These are phyloP conservation scores for Metarhizium humberi DNA, from an alignment of 2,329 filamentous ascomycete species.

Conservation along the genomic window DNA sequence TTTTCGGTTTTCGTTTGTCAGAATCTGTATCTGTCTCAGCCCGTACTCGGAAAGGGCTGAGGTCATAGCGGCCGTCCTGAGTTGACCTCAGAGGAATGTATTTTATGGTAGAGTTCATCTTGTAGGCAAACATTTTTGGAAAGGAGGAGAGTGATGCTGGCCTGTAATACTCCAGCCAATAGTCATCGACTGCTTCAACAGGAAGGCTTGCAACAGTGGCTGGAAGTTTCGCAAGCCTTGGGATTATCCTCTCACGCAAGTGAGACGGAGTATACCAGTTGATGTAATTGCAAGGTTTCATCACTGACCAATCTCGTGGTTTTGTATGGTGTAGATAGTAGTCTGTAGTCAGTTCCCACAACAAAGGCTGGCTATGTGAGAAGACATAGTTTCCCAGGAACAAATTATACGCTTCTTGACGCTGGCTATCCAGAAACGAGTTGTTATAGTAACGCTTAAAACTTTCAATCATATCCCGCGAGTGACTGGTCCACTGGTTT, in stretches of 20 bases:
- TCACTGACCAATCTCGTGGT: constrained; percentile 62
- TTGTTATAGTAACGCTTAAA: constrained; percentile 99
- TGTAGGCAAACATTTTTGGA: constrained; percentile 84
- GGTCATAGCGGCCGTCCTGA: constrained; percentile 66
- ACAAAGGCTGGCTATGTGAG: constrained; percentile 77
- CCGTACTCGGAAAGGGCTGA: constrained; percentile 81
- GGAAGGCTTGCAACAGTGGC: constrained; percentile 30
- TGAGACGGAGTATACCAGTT: constrained; percentile 75
- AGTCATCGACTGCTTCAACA: constrained; percentile 71
- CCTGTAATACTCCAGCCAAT: constrained; percentile 95
- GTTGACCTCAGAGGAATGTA: constrained; percentile 70
- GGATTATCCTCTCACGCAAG: constrained; percentile 52
- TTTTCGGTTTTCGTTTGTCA: constrained; percentile 54
- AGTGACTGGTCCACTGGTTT: constrained; percentile 97
- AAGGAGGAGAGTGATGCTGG: constrained; percentile 82
- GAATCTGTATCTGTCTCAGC: constrained; percentile 50
- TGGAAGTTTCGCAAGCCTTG: constrained; percentile 32
- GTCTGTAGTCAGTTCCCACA: constrained; percentile 92
- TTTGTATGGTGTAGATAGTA: constrained; percentile 92
- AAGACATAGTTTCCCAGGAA: constrained; percentile 97
- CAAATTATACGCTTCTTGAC: constrained; percentile 95
- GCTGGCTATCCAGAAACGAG: constrained; percentile 92
- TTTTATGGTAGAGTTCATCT: constrained; percentile 81
- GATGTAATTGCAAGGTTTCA: constrained; percentile 63
- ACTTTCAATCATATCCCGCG: constrained; percentile 96